Evolutionary conservation across 768 basidiomycete genomes (phyloP), one percentile per base, ranked within the genome.

Genomic region (Coprinopsis marcescibilis): DNA sequence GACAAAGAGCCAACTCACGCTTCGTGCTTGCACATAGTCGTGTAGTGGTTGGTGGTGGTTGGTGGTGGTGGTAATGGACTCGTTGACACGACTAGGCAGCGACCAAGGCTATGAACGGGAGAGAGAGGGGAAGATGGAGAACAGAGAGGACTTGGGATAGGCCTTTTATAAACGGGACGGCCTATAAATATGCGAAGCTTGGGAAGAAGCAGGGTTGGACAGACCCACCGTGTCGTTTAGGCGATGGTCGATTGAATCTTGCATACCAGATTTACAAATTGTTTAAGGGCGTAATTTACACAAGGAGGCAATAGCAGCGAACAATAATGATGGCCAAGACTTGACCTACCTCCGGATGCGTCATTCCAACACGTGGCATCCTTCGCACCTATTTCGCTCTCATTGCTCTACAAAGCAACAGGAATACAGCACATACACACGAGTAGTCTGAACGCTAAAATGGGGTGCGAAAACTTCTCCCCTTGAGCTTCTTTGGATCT

Each of bases 21-120:
- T 59, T 67, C 64, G 53, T 67, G 61, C 45, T 60, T 61, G 58
- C 66, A 67, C 66, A 67, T 67, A n/a, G n/a, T n/a, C n/a, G n/a
- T 49, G 43, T 44, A 32, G 4, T 20, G 14, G 26, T 15, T 6
- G 19, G 24, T 20, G 17, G 15, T n/a, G n/a, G 4, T 21, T 32
- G 11, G 42, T 20, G 41, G 34, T 11, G 30, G 19, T 5, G n/a
- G 25, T 30, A 15, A 30, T n/a, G n/a, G 15, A 43, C 14, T 17
- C 8, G 17, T 15, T 43, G 12, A 43, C 26, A 43, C n/a, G 41
- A 17, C 8, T n/a, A 30, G 14, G 15, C 6, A 27, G 30, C 11
- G 41, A 27, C 5, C 15, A 20, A 11, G 20, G 39, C 7, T 7
- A 23, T 21, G 11, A 23, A 21, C 19, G 17, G 41, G 26, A 43